Percentiles rank a stretch among this genome's conserved stretches.
Evolutionary conservation across 345 rosid species (phyloP).

Genomic region (Dipteronia sinensis): DNA sequence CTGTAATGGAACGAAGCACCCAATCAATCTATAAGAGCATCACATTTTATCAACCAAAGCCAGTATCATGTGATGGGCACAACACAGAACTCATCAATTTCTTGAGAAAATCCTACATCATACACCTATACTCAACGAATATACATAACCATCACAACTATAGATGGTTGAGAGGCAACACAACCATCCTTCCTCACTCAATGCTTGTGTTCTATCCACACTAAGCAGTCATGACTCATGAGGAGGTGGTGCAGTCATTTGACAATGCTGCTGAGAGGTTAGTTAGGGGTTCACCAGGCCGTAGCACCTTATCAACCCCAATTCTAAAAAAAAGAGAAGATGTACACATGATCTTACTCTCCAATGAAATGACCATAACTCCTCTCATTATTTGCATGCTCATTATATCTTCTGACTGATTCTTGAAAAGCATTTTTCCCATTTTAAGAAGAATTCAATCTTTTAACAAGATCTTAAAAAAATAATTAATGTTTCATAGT

Average conservation of each 20-base stretch:
- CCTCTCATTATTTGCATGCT: neutral
- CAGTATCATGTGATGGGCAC: neutral
- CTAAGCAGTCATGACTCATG: neutral
- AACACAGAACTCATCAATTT: neutral
- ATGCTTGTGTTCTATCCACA: neutral
- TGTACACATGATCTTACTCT: neutral
- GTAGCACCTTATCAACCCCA: neutral
- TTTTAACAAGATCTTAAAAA: neutral
- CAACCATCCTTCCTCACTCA: neutral
- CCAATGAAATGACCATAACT: neutral
- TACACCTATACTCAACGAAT: neutral
- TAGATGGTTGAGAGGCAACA: neutral
- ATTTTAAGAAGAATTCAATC: neutral
- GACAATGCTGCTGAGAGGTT: conserved; percentile 7
- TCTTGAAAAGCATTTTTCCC: neutral
- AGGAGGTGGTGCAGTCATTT: neutral
- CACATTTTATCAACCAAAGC: neutral
- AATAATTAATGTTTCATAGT: neutral
- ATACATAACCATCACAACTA: neutral
- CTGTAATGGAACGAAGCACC: neutral
- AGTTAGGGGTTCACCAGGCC: neutral
- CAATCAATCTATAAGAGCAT: neutral
- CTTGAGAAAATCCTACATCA: neutral
- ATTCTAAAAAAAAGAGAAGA: neutral
- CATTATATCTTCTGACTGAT: neutral